Conservation (phyloP, 805 yeast species). For the Candida golubevii region DNA sequence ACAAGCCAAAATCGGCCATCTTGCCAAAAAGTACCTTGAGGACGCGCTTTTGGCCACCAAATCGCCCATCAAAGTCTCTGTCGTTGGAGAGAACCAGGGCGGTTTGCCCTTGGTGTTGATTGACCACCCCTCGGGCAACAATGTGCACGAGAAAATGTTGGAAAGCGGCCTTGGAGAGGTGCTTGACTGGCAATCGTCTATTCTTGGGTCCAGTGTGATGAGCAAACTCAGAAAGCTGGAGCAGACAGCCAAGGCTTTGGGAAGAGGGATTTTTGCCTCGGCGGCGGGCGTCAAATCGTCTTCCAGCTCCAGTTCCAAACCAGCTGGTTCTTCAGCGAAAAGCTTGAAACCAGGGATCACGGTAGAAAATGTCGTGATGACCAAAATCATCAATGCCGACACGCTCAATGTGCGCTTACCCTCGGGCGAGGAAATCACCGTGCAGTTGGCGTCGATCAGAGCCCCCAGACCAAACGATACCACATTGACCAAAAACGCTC, state of each 20-base stretch:
- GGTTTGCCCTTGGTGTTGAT: constrained; percentile 59
- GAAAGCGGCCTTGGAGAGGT: constrained; percentile 70
- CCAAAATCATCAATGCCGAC: constrained; percentile 64
- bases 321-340: constrained; percentile 11
- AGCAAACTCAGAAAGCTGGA: constrained; percentile 59
- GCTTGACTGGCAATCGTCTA: constrained; percentile 72
- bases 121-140: constrained; percentile 69
- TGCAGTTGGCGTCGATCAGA: constrained; percentile 72
- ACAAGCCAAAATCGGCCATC: constrained; percentile 47
- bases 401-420: constrained; percentile 52
- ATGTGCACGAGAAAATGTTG: constrained; percentile 63
- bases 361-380: constrained; percentile 48
- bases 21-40: constrained; percentile 62
- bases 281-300: constrained; percentile 28
- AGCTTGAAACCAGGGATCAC: constrained; percentile 43
- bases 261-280: constrained; percentile 52
- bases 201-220: constrained; percentile 67
- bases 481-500: constrained; percentile 33
- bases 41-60: constrained; percentile 57
- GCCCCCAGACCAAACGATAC: constrained; percentile 67
- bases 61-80: constrained; percentile 45
- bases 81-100: constrained; percentile 58
- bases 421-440: constrained; percentile 53
- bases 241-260: constrained; percentile 54
- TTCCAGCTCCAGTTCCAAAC: constrained; percentile 3